Base-by-base conservation (phyloP, 257 asterid species). In the Schizonepeta tenuifolia region DNA sequence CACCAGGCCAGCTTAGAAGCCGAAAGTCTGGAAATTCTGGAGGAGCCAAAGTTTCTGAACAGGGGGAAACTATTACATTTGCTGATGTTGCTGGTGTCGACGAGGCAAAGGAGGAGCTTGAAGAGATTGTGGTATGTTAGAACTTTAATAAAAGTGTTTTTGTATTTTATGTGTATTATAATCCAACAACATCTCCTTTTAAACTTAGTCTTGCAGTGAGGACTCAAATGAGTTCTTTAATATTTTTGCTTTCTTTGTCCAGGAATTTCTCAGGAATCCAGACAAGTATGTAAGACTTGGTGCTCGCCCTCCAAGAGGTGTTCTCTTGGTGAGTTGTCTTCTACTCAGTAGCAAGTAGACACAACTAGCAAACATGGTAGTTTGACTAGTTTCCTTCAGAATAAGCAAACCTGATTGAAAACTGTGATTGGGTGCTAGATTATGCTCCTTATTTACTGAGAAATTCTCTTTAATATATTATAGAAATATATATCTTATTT, bases 281-380 rank as follows among this genome's bases (percentile, higher is more conserved):
- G 99, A 92, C 70, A 88, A 81, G 81, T 95, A 92, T 74, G 55
- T 77, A 73, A 82, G 86, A 80, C 97, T 95, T 79, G 99, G 98
- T 78, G 98, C 99, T 49, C 98, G 99, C 65, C 99, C 99, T 69
- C 99, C 99, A 50, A 90, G 99, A 81, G 99, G 99, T 73, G 97
- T 95, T 77, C 94, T 95, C 49, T 81, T 95, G 99, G 99, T 95
- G 80, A 87, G 93, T 79, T 76, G n/a, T 55, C 53, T 81, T 65
- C 65, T 72, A 65, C 71, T 14, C 22, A 20, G 64, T 72, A 47
- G 53, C 43, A 44, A 11, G 35, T 18, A 17, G n/a, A 76, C 55
- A 14, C 74, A 18, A 31, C 40, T 14, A 22, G 20, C 26, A 68
- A 77, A 50, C 70, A 68, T 75, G n/a, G n/a, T n/a, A n/a, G n/a